Conservation (phyloP, 495 filamentous ascomycete species). For the Melanomma pulvis-pyrius region DNA sequence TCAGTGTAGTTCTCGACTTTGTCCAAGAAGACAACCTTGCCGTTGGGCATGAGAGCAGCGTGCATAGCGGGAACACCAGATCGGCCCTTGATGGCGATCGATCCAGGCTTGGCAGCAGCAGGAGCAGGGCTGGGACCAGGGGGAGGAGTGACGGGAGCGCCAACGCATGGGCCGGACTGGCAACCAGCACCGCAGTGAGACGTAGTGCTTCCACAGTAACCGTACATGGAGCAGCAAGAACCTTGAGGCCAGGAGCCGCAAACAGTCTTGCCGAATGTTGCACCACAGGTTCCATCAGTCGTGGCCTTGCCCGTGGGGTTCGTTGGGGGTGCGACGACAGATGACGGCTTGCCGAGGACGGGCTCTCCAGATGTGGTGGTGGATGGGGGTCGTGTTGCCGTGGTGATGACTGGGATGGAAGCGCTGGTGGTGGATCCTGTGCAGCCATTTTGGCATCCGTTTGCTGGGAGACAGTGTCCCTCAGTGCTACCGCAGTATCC, state of each 20-base stretch:
- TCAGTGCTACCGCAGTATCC: constrained; percentile 47
- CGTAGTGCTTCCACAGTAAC: constrained; percentile 47
- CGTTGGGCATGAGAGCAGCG: constrained; percentile 62
- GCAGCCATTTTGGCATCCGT: constrained; percentile 48
- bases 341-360: constrained; percentile 41
- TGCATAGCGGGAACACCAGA: constrained; percentile 68
- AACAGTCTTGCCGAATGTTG: constrained; percentile 48
- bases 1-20: constrained; percentile 67
- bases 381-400: constrained; percentile 30
- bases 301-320: constrained; percentile 29
- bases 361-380: constrained; percentile 45
- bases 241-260: constrained; percentile 56
- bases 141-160: constrained; percentile 36
- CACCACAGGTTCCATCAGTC: constrained; percentile 55
- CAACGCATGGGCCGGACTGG: constrained; percentile 49
- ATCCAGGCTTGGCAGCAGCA: constrained; percentile 47
- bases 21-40: constrained; percentile 63
- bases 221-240: constrained; percentile 57
- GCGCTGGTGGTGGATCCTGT: constrained; percentile 14
- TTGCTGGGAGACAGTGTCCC: constrained; percentile 33
- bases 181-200: constrained; percentile 53
- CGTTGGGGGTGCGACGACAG: constrained; percentile 29
- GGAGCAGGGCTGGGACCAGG: constrained; percentile 44
- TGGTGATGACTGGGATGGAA: constrained; percentile 3
- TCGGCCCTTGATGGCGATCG: constrained; percentile 54